Evolutionary conservation across 2,329 filamentous ascomycete genomes (phyloP).

Genomic region (Ilyonectria sp.): DNA sequence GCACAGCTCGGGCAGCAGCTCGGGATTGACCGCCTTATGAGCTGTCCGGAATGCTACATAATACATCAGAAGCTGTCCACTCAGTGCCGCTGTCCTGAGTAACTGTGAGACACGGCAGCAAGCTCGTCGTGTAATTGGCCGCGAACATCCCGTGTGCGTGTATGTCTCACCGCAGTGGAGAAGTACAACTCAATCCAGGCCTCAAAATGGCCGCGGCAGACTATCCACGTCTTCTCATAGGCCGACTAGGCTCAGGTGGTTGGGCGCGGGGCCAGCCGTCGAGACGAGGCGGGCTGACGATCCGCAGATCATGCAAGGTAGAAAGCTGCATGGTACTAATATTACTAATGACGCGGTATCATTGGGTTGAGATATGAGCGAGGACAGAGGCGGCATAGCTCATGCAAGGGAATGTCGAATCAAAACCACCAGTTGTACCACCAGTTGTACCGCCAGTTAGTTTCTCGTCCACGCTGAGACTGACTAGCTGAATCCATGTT

Average conservation of each 20-base stretch:
- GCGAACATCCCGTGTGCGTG: slow-evolving; percentile 9
- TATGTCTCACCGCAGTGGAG: slow-evolving; percentile 26
- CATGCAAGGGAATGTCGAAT: neutral
- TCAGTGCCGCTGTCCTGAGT: slow-evolving; percentile 24
- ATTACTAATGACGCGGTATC: slow-evolving; percentile 23
- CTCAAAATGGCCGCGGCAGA: slow-evolving; percentile 12
- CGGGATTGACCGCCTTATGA: slow-evolving; percentile 25
- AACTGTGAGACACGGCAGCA: slow-evolving; percentile 22
- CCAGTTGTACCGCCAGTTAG: too few relatives aligned
- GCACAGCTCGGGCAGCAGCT: neutral
- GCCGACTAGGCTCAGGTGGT: slow-evolving; percentile 6
- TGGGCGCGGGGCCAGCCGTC: slow-evolving; percentile 27
- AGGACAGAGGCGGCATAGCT: slow-evolving; percentile 19
- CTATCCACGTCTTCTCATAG: slow-evolving; percentile 18
- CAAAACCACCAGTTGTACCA: neutral
- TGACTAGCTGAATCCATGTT: neutral
- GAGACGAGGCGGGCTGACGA: slow-evolving; percentile 16
- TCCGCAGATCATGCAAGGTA: slow-evolving; percentile 21
- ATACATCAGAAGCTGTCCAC: slow-evolving; percentile 22
- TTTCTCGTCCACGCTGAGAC: too few relatives aligned
- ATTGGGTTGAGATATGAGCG: slow-evolving; percentile 20
- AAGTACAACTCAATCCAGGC: slow-evolving; percentile 16
- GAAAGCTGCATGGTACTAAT: slow-evolving; percentile 24
- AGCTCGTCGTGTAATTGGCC: slow-evolving; percentile 17
- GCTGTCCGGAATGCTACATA: neutral